Conservation (phyloP, 305 asterid species). For the Euphrasia arctica region DNA sequence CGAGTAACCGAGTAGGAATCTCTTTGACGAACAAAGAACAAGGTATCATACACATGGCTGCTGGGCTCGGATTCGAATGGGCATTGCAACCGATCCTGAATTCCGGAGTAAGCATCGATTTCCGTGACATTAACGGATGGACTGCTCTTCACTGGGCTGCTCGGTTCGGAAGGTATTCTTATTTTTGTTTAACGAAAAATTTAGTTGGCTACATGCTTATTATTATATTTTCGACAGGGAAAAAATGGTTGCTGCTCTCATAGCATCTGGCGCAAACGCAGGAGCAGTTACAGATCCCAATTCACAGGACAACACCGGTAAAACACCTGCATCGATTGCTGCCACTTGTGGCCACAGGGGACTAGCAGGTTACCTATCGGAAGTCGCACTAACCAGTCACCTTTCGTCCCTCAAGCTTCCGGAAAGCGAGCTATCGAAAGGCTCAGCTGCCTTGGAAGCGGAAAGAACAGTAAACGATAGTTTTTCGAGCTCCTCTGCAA, state of each 20-base stretch:
- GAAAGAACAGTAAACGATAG: conserved; percentile 60
- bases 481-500: conserved; percentile 40
- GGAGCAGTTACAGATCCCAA: conserved; percentile 95
- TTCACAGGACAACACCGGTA: conserved; percentile 65
- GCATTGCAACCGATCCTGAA: conserved; percentile 84
- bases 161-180: conserved; percentile 79
- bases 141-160: conserved; percentile 99
- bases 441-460: conserved; percentile 80
- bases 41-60: conserved; percentile 85
- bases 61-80: conserved; percentile 97
- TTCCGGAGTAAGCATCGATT: conserved; percentile 74
- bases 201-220: conserved; percentile 1
- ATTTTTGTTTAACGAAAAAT: not conserved
- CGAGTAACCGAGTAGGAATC: conserved; percentile 34
- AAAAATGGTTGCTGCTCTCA: conserved; percentile 93
- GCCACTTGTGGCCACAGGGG: conserved; percentile 69
- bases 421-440: conserved; percentile 80
- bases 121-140: conserved; percentile 94
- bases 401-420: conserved; percentile 75
- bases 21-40: conserved; percentile 82
- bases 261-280: conserved; percentile 93
- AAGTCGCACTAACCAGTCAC: conserved; percentile 79
- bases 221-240: conserved; percentile 54
- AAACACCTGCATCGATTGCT: conserved; percentile 86
- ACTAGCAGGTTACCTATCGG: conserved; percentile 97